phyloP scores from a whole-genome alignment of 177 flowering plant genomes.

The Tripterygium wilfordii region DNA sequence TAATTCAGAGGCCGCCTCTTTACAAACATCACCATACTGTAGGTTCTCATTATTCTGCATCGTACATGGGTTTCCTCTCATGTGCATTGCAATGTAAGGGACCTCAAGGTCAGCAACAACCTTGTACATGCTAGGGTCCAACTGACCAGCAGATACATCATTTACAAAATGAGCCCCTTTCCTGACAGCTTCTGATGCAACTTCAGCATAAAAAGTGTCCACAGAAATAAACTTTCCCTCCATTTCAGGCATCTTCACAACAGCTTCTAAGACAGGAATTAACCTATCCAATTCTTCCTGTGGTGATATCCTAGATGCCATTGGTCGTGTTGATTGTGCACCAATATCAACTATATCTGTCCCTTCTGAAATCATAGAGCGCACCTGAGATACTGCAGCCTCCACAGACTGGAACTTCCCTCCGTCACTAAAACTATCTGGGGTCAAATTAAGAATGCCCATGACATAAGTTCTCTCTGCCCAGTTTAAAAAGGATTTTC shows the following conservation, averaged over 20 bases:
- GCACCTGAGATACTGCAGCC: constrained; percentile 72
- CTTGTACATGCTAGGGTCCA: constrained; percentile 62
- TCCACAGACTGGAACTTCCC: constrained; percentile 65
- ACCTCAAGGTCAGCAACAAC: constrained; percentile 61
- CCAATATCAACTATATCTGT: constrained; percentile 92
- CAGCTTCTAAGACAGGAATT: constrained; percentile 76
- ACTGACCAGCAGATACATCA: constrained; percentile 80
- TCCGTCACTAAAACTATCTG: constrained; percentile 97
- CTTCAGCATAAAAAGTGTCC: constrained; percentile 83
- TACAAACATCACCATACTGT: constrained; percentile 66
- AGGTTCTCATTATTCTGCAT: constrained; percentile 76
- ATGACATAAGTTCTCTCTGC: constrained; percentile 70
- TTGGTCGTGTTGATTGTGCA: constrained; percentile 91
- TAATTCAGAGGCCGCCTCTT: constrained; percentile 62
- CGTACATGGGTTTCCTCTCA: constrained; percentile 87
- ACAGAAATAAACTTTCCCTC: constrained; percentile 78
- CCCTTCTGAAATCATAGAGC: constrained; percentile 67
- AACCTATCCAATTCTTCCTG: constrained; percentile 79
- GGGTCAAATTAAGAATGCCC: constrained; percentile 90
- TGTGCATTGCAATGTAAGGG: constrained; percentile 89
- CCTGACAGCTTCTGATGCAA: constrained; percentile 68
- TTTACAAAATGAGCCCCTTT: constrained; percentile 79
- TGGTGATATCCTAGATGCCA: constrained; percentile 60
- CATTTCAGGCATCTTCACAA: constrained; percentile 51
- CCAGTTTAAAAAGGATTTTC: constrained; percentile 71